These are phyloP conservation scores for Panicum hallii DNA, from an alignment of 202 grass and related monocot species.

Conservation along the genomic window DNA sequence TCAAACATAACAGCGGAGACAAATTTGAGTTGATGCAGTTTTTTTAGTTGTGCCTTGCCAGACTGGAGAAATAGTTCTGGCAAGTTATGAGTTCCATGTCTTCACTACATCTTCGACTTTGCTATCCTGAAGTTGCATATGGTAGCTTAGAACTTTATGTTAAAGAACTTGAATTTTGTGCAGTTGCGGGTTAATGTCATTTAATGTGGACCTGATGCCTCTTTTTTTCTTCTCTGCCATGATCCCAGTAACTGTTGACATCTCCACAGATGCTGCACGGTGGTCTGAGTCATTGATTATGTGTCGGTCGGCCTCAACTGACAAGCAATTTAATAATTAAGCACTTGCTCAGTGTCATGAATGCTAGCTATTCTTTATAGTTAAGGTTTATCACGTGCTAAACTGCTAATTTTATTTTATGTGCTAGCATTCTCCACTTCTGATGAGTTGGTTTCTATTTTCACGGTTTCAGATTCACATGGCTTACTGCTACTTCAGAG, in stretches of 20 bases:
- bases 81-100: background rate
- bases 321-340: background rate
- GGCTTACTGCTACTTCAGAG: background rate
- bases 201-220: background rate
- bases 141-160: background rate
- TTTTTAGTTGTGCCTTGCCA: background rate
- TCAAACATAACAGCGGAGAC: background rate
- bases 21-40: background rate
- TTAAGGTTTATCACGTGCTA: slow-evolving; percentile 12
- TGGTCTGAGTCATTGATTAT: background rate
- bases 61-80: background rate
- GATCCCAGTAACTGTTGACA: slow-evolving; percentile 1
- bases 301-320: background rate
- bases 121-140: slow-evolving; percentile 8
- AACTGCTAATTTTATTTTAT: background rate
- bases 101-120: slow-evolving; percentile 11
- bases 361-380: background rate
- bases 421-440: background rate
- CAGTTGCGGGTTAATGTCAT: background rate
- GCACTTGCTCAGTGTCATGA: background rate
- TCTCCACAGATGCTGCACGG: slow-evolving; percentile 2
- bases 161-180: background rate
- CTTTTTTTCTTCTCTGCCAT: background rate
- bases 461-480: background rate
- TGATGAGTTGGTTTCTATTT: slow-evolving; percentile 11